These are phyloP conservation scores for Scortechinia acanthostroma DNA, from an alignment of 2,329 filamentous ascomycete genomes.

Conservation along the genomic window DNA sequence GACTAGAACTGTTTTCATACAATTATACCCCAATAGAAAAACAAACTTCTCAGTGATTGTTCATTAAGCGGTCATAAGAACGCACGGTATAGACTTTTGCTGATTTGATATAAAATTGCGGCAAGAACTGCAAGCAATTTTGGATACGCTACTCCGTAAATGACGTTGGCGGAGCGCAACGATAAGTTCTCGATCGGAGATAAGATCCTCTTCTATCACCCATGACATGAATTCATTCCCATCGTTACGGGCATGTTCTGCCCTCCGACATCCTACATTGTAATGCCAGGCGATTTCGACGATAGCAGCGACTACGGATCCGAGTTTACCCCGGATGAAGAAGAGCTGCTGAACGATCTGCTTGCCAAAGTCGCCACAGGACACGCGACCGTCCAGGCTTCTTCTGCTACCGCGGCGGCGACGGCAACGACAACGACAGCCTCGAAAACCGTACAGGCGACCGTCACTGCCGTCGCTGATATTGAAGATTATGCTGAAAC, in stretches of 20 bases:
- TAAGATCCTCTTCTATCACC: too few relatives aligned
- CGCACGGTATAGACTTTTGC: too few relatives aligned
- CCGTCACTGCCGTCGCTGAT: constrained; percentile 8
- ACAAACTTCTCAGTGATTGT: too few relatives aligned
- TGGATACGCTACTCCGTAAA: too few relatives aligned
- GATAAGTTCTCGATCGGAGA: too few relatives aligned
- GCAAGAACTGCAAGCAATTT: too few relatives aligned
- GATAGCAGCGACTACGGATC: constrained; percentile 46
- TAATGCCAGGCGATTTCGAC: neutral
- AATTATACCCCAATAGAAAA: too few relatives aligned
- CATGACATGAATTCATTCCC: neutral
- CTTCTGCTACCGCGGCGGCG: neutral
- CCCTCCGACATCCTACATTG: neutral
- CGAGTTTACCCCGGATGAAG: constrained; percentile 44
- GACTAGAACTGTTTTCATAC: too few relatives aligned
- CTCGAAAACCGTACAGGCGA: neutral
- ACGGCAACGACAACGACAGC: neutral
- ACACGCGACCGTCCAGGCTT: constrained; percentile 4
- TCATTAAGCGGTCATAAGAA: too few relatives aligned
- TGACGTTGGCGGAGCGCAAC: too few relatives aligned
- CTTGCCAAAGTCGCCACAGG: constrained; percentile 31
- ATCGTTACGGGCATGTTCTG: constrained; percentile 1
- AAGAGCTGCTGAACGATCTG: constrained; percentile 36
- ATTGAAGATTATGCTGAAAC: constrained; percentile 30
- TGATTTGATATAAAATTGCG: too few relatives aligned